Evolutionary conservation across 108 stramenopile species (phyloP).

Genomic region (Craspedostauros australis): DNA sequence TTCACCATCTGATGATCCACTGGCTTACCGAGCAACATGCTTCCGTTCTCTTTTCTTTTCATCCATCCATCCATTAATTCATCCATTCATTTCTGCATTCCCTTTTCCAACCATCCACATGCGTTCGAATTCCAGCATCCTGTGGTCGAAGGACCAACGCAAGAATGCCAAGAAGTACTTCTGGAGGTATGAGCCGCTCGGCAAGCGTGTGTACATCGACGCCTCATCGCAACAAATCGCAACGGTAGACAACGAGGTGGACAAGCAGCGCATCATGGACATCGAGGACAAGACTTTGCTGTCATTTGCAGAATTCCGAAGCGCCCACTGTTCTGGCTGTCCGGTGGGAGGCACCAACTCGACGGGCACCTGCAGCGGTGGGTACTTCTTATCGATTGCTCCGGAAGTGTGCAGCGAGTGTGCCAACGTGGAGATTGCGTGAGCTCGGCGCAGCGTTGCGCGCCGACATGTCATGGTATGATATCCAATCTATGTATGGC

Average conservation of each 20-base stretch:
- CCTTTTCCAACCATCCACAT: too few relatives aligned
- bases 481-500: too few relatives aligned
- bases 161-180: not conserved
- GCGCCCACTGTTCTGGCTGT: slow-evolving; percentile 16
- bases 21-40: not conserved
- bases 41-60: not conserved
- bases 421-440: too few relatives aligned
- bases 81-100: too few relatives aligned
- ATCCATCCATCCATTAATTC: too few relatives aligned
- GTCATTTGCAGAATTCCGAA: not conserved
- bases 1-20: not conserved
- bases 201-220: slow-evolving; percentile 7
- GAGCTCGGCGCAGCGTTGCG: too few relatives aligned
- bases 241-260: slow-evolving; percentile 2
- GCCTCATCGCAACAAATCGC: not conserved
- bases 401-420: slow-evolving; percentile 9
- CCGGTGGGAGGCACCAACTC: not conserved
- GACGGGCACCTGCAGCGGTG: not conserved
- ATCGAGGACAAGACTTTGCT: slow-evolving; percentile 12
- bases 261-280: slow-evolving; percentile 4
- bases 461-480: too few relatives aligned
- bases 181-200: slow-evolving; percentile 14
- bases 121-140: not conserved
- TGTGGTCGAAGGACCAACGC: not conserved
- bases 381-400: slow-evolving; percentile 9